Conservation (phyloP, 257 asterid species). For the Nicotiana undulata region DNA sequence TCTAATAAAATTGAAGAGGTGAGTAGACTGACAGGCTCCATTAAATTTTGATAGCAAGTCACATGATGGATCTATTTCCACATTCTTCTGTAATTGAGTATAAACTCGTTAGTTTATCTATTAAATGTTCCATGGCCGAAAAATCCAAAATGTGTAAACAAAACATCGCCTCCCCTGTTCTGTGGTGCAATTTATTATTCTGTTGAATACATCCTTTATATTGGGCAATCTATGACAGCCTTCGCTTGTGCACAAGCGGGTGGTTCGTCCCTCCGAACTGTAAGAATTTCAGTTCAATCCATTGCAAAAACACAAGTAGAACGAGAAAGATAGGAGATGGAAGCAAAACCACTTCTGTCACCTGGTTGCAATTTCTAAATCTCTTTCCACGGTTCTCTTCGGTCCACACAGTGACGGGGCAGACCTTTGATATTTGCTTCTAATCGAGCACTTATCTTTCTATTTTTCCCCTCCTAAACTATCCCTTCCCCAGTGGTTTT, state of each 20-base stretch:
- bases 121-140: neutral
- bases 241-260: neutral
- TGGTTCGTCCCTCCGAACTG: neutral
- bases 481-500: neutral
- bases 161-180: neutral
- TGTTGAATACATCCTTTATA: neutral
- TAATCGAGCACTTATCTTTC: neutral
- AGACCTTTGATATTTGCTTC: neutral
- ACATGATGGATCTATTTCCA: neutral
- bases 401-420: neutral
- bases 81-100: neutral
- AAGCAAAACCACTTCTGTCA: neutral
- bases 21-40: neutral
- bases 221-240: neutral
- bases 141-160: neutral
- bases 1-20: constrained; percentile 70
- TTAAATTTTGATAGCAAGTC: neutral
- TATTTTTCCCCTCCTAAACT: neutral
- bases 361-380: neutral
- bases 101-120: neutral
- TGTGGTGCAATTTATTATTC: neutral
- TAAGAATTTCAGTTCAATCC: too few relatives aligned
- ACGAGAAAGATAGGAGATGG: neutral
- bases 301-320: neutral
- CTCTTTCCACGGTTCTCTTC: neutral